Percentiles rank a stretch among this genome's conserved stretches.
Conservation (phyloP, 306 rosid genomes). For the Urtica urens region DNA sequence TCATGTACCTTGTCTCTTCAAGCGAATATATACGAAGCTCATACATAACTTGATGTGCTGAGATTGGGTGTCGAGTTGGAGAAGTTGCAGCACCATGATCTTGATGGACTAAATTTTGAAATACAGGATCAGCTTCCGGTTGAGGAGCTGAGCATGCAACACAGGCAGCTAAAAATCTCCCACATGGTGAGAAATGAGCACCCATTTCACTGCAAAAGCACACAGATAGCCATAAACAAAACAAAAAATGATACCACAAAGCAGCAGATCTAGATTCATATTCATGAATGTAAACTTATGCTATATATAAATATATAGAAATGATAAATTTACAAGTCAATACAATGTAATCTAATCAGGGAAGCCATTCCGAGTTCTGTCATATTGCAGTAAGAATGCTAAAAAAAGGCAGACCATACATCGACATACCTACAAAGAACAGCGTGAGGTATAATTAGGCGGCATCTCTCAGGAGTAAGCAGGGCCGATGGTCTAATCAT, state of each 20-base stretch:
- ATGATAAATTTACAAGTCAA: too few relatives aligned
- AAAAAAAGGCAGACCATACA: neutral
- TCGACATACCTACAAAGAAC: conserved; percentile 76
- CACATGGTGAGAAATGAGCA: conserved; percentile 96
- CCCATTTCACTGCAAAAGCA: conserved; percentile 92
- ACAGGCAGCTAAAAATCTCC: conserved; percentile 94
- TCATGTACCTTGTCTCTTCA: conserved; percentile 57
- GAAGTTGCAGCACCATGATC: conserved; percentile 53
- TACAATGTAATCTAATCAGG: too few relatives aligned
- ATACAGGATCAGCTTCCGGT: conserved; percentile 42
- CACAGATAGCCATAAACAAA: neutral
- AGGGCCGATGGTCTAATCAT: conserved; percentile 54
- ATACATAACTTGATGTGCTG: conserved; percentile 62
- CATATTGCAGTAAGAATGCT: neutral
- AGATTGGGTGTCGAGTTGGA: conserved; percentile 66
- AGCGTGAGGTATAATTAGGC: conserved; percentile 68
- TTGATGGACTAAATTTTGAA: conserved; percentile 37
- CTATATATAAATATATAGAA: too few relatives aligned
- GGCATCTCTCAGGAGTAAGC: conserved; percentile 54
- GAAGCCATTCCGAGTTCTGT: too few relatives aligned
- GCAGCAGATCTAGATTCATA: conserved; percentile 26
- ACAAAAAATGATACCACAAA: conserved; percentile 12
- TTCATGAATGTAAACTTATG: neutral
- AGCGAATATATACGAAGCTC: conserved; percentile 70
- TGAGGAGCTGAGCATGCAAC: conserved; percentile 84